phyloP scores from a whole-genome alignment of 2,329 filamentous ascomycete genomes.

The Paraphaeosphaeria minitans region DNA sequence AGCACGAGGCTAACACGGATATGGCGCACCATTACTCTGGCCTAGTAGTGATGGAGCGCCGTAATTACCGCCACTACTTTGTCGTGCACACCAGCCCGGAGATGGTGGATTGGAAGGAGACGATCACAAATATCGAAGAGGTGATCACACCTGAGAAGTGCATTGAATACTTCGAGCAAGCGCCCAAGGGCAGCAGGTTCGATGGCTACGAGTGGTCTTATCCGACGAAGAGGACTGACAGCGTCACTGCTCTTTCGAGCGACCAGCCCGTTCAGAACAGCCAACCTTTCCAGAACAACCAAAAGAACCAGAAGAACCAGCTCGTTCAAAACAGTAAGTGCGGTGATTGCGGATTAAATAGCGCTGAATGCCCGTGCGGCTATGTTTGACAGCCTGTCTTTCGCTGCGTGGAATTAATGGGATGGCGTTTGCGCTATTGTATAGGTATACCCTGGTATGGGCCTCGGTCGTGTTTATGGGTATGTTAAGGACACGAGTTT shows the following conservation, averaged over 20 bases:
- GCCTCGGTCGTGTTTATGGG: background rate
- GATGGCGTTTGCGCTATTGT: background rate
- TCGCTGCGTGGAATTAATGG: background rate
- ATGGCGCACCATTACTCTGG: constrained; percentile 36
- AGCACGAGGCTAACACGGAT: constrained; percentile 29
- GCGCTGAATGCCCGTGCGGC: background rate
- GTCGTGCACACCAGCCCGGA: constrained; percentile 38
- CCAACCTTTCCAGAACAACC: too few species aligned
- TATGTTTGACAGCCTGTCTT: background rate
- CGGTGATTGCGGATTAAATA: background rate
- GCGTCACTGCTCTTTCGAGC: background rate
- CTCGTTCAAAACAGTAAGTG: background rate
- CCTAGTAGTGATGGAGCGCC: constrained; percentile 25
- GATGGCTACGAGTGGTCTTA: constrained; percentile 37
- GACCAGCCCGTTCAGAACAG: background rate
- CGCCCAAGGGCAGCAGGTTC: constrained; percentile 26
- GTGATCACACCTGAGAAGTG: constrained; percentile 37
- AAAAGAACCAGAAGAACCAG: too few species aligned
- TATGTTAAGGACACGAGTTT: background rate
- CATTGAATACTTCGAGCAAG: constrained; percentile 29
- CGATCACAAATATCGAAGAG: constrained; percentile 31
- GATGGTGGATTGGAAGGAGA: constrained; percentile 27
- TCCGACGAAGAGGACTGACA: constrained; percentile 8
- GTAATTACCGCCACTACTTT: constrained; percentile 38
- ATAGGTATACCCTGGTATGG: background rate